Conservation (phyloP, 2,329 filamentous ascomycete species). For the Helminthosporium solani region DNA sequence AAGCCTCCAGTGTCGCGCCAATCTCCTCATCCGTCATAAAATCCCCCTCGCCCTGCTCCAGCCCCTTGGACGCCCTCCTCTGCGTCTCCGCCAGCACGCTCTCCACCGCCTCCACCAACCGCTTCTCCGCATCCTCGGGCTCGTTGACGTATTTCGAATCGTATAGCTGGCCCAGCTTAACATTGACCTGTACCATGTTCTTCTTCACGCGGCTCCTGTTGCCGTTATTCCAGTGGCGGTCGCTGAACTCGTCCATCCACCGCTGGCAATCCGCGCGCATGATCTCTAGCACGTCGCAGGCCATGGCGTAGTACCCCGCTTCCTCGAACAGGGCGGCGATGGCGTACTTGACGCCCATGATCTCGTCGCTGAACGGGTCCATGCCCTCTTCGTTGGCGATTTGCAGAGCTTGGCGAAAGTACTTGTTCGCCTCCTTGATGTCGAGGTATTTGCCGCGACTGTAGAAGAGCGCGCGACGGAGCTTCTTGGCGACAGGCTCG, state of each 20-base stretch:
- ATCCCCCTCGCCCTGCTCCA: slow-evolving; percentile 67
- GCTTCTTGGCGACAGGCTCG: slow-evolving; percentile 69
- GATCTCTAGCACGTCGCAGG: slow-evolving; percentile 77
- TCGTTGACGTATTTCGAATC: slow-evolving; percentile 73
- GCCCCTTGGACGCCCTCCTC: slow-evolving; percentile 64
- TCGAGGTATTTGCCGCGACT: slow-evolving; percentile 67
- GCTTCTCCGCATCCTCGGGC: slow-evolving; percentile 70
- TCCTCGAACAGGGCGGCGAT: slow-evolving; percentile 78
- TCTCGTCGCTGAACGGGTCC: slow-evolving; percentile 87
- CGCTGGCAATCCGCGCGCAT: slow-evolving; percentile 66
- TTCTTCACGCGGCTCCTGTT: slow-evolving; percentile 67
- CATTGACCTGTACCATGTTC: slow-evolving; percentile 71
- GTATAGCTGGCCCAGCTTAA: slow-evolving; percentile 86
- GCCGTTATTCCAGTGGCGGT: slow-evolving; percentile 42
- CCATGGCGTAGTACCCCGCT: slow-evolving; percentile 66
- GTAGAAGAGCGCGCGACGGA: slow-evolving; percentile 85
- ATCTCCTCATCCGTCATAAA: slow-evolving; percentile 73
- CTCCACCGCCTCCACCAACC: slow-evolving; percentile 78
- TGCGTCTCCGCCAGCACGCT: slow-evolving; percentile 73
- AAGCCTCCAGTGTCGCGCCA: slow-evolving; percentile 72
- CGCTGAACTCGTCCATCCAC: slow-evolving; percentile 50
- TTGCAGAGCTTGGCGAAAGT: slow-evolving; percentile 77
- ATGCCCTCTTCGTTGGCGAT: slow-evolving; percentile 72
- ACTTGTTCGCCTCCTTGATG: slow-evolving; percentile 73
- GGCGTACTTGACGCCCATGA: slow-evolving; percentile 84